Percentiles rank a stretch among this genome's conserved stretches.
Evolutionary conservation across 1,284 basidiomycete species (phyloP).

Genomic region (Microbotryum scabiosae): DNA sequence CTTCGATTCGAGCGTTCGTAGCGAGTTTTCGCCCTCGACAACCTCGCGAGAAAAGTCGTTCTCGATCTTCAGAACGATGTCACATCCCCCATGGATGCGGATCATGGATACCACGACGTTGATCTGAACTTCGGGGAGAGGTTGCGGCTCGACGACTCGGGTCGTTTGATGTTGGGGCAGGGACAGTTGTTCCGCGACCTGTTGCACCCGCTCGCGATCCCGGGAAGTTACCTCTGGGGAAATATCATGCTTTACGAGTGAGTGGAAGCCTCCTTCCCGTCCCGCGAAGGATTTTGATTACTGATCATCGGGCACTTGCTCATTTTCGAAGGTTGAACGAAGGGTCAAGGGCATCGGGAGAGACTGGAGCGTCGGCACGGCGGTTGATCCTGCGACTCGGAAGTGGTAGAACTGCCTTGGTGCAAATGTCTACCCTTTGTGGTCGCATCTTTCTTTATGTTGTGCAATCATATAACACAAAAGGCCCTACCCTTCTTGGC

Average conservation of each 20-base stretch:
- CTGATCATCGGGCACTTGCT: neutral
- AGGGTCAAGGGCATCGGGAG: neutral
- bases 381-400: no score
- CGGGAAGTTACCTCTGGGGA: conserved; percentile 28
- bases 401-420: no score
- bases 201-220: conserved; percentile 27
- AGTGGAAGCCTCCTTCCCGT: neutral
- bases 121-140: conserved; percentile 23
- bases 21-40: conserved; percentile 29
- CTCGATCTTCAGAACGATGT: conserved; percentile 8
- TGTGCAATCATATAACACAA: no score
- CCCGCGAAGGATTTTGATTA: neutral
- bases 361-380: neutral
- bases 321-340: neutral
- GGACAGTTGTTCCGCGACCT: conserved; percentile 28
- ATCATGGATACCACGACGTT: neutral
- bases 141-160: conserved; percentile 20
- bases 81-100: neutral
- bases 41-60: conserved; percentile 23
- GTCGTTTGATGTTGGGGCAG: conserved; percentile 25
- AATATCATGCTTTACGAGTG: conserved; percentile 31
- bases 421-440: no score
- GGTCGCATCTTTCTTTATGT: no score
- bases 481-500: no score
- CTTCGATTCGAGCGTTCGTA: neutral